Percentiles rank a stretch among this genome's conserved stretches.
Conservation (phyloP, 257 asterid genomes). For the Solanum verrucosum region DNA sequence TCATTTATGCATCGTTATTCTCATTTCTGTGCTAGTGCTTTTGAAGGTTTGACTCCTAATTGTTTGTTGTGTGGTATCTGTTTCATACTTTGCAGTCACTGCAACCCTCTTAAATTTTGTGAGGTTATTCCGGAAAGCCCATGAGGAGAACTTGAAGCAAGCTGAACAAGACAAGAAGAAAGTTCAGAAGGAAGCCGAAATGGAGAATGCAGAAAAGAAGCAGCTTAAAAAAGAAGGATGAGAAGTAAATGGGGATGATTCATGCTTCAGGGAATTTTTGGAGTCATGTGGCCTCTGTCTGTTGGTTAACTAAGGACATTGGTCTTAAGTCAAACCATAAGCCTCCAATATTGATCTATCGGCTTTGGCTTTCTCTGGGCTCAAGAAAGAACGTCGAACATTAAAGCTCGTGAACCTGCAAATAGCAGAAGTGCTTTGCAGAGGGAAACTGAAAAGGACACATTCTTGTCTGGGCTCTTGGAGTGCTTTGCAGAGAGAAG, state of each 20-base stretch:
- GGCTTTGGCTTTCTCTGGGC: not conserved
- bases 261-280: not conserved
- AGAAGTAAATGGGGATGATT: not conserved
- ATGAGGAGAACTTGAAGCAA: conserved; percentile 61
- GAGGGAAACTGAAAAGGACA: not conserved
- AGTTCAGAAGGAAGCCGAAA: conserved; percentile 69
- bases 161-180: conserved; percentile 72
- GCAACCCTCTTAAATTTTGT: conserved; percentile 69
- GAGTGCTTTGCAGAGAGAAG: not conserved
- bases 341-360: not conserved
- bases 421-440: not conserved
- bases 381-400: not conserved
- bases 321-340: not conserved
- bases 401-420: conserved; percentile 2
- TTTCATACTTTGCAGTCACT: conserved; percentile 36
- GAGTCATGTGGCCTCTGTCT: not conserved
- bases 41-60: not conserved
- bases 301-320: not conserved
- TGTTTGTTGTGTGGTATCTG: conserved; percentile 2
- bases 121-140: conserved; percentile 60
- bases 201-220: conserved; percentile 41
- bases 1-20: not conserved
- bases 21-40: not conserved
- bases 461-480: not conserved
- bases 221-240: conserved; percentile 24